Conservation (phyloP, 768 basidiomycete species). For the Mycena epipterygia region DNA sequence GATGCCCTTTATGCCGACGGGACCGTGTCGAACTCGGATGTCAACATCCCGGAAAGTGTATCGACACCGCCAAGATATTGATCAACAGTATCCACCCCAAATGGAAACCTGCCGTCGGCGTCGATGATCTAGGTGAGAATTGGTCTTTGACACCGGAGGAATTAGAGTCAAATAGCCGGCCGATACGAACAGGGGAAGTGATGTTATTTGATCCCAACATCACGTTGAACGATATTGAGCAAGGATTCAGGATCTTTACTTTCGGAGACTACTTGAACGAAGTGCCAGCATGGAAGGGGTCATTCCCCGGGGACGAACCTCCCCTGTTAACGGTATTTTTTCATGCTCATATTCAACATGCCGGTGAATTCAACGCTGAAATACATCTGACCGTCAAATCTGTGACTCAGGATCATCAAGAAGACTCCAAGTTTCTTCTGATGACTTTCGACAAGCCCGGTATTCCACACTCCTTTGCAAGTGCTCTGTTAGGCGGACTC, state of each 20-base stretch:
- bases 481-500: neutral
- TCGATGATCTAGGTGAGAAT: neutral
- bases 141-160: neutral
- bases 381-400: neutral
- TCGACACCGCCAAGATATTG: conserved; percentile 5
- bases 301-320: neutral
- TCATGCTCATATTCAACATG: neutral
- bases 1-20: neutral
- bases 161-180: neutral
- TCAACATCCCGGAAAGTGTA: conserved; percentile 14
- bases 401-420: neutral
- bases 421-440: neutral
- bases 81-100: conserved; percentile 7
- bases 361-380: neutral
- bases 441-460: neutral
- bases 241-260: conserved; percentile 21
- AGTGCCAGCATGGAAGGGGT: neutral
- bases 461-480: neutral
- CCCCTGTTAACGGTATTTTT: neutral
- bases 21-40: conserved; percentile 16
- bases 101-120: conserved; percentile 1
- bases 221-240: neutral
- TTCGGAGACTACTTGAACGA: neutral
- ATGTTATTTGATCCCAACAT: conserved; percentile 8
- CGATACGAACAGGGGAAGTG: neutral